phyloP scores from a whole-genome alignment of 768 basidiomycete species.

The Symmetrospora coprosmae region DNA sequence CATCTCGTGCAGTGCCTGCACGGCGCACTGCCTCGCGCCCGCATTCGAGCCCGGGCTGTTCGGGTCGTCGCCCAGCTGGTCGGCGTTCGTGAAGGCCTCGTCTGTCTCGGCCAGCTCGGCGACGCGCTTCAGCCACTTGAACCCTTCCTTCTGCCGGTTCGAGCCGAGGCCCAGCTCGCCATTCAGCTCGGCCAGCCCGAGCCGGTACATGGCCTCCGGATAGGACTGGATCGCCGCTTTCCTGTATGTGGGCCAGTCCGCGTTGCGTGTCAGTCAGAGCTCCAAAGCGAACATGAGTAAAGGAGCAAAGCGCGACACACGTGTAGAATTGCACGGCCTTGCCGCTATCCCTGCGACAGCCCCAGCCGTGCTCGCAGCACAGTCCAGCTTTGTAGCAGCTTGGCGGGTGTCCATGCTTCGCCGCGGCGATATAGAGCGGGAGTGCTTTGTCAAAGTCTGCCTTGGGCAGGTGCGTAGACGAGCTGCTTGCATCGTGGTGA shows the following conservation, averaged over 20 bases:
- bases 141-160: constrained; percentile 82
- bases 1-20: constrained; percentile 91
- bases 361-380: constrained; percentile 99
- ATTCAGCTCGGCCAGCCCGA: constrained; percentile 90
- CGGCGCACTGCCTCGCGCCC: constrained; percentile 83
- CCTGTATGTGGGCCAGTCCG: too few species aligned
- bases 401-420: constrained; percentile 93
- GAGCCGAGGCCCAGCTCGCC: constrained; percentile 78
- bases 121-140: constrained; percentile 95
- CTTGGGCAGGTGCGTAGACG: too few species aligned
- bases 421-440: constrained; percentile 85
- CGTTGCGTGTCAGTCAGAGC: not conserved
- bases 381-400: constrained; percentile 90
- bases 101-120: constrained; percentile 50
- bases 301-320: constrained; percentile 31
- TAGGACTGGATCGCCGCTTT: constrained; percentile 84
- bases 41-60: too few species aligned
- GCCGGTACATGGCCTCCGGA: constrained; percentile 88
- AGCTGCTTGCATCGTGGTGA: too few species aligned
- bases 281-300: not conserved
- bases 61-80: not conserved
- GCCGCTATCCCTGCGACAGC: constrained; percentile 75
- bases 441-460: constrained; percentile 97
- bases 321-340: constrained; percentile 83
- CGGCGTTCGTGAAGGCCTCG: constrained; percentile 20